Conservation (phyloP, 371 early-diverging fungal genomes). For the Sporodiniella umbellata region DNA sequence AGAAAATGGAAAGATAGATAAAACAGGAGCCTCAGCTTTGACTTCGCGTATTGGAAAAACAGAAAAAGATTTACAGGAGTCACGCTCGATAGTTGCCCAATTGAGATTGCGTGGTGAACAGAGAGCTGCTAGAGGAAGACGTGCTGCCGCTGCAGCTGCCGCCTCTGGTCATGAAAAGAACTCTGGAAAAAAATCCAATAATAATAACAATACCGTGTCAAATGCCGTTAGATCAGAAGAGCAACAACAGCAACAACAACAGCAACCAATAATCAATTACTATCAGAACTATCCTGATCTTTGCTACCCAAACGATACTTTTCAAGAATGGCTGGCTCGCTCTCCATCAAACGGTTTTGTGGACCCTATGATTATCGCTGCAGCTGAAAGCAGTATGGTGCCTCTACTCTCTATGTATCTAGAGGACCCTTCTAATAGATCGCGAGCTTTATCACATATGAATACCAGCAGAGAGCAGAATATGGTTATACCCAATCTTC, state of each 20-base stretch:
- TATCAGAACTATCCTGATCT: neutral
- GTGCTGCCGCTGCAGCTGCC: conserved; percentile 21
- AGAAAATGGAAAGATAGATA: neutral
- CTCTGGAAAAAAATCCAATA: conserved; percentile 14
- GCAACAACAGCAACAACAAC: neutral
- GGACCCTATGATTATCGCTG: conserved; percentile 28
- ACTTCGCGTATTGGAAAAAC: conserved; percentile 28
- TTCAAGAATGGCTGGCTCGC: conserved; percentile 10
- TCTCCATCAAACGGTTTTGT: conserved; percentile 13
- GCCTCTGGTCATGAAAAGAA: conserved; percentile 16
- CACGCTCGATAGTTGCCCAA: conserved; percentile 43
- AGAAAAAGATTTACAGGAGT: conserved; percentile 44
- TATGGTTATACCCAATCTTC: conserved; percentile 15
- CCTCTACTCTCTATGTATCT: conserved; percentile 8
- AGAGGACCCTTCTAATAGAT: conserved; percentile 7
- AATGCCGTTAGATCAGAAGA: neutral
- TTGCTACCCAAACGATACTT: neutral
- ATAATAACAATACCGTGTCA: conserved; percentile 1
- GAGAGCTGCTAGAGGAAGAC: conserved; percentile 30
- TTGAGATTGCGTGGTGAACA: conserved; percentile 42
- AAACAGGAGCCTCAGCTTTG: neutral
- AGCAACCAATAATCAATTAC: conserved; percentile 3
- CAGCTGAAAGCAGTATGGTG: conserved; percentile 14
- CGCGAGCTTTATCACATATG: conserved; percentile 10
- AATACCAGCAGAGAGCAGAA: neutral